Evolutionary conservation across 2,329 filamentous ascomycete species (phyloP), one percentile per base, ranked within the genome.

Genomic region (Aspergillus hiratsukae): DNA sequence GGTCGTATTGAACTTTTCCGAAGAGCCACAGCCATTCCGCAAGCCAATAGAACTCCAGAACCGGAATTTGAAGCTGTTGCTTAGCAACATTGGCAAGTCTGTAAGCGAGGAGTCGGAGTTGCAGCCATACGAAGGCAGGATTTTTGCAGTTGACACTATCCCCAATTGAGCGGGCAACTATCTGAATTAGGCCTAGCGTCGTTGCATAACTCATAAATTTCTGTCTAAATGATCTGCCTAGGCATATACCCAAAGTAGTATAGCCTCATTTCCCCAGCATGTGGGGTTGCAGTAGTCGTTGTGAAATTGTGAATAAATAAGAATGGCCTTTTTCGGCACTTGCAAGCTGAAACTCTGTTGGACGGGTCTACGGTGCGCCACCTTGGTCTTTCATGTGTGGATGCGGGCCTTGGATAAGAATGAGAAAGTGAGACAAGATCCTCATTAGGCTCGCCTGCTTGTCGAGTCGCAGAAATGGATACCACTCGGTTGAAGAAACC

Each of bases 81-180:
- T 68, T 11, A 51, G 61, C 52, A 68, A 61, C 56, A 61, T 56
- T 56, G 60, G 59, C 1, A 66, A 63, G 7, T 53, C 55, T 19
- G 35, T 53, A 4, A n/a, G 51, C 14, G 28, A 25, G 19, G 49
- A 54, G 11, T 58, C 66, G 56, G 40, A 65, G 56, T 55, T 75
- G 48, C 48, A 59, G 56, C 59, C 66, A 35, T 75, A 66, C 54
- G 72, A 74, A 53, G 72, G 70, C n/a, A 61, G 72, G 51, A 63
- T 73, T 11, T 72, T 71, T 54, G 49, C 59, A 53, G 49, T 62
- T 51, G 35, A 49, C 35, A 49, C 31, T 48, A 60, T 53, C 29
- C 35, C 56, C 21, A 48, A 27, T 31, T 48, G 28, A 48, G 41
- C 41, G 19, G 41, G 23, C 19, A 4, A 9, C 19, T 21, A 9